Base-by-base conservation (phyloP, 306 rosid species). In the Malus sylvestris region DNA sequence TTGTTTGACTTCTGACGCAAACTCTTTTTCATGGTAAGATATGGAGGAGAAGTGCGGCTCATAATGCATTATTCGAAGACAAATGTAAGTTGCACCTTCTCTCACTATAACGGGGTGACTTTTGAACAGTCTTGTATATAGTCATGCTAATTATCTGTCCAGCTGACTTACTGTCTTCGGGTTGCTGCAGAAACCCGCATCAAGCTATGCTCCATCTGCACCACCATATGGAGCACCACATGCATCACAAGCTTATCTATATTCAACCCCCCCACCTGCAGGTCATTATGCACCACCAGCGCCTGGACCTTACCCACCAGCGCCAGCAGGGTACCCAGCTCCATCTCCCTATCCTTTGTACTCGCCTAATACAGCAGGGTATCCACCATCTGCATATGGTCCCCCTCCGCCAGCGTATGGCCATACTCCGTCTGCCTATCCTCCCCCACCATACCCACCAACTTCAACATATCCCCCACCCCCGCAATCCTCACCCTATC, bases 31-130 rank as follows among this genome's bases (percentile, higher is more conserved):
- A 5, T 33, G 57, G 76, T 67, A 88, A 88, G 91, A 78, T 73
- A 78, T 60, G 88, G 85, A 29, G 91, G 91, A 66, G 89, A 85
- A 85, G 89, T 83, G 55, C 77, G 83, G 29, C 73, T 83, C 5
- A 83, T 85, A 58, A 27, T 88, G 79, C 85, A 83, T 67, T 85
- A 73, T 45, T 61, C 83, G 30, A 77, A 45, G 27, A 70, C 81
- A 76, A 35, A 63, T 16, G 91, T 88, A 85, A 88, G 86, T 61
- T 69, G 77, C n/a, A 73, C 18, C 66, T 55, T 23, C 75, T 12
- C 51, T n/a, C 12, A 40, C 10, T 22, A 60, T 77, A 44, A 42
- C 13, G 1, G 29, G 69, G 78, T 74, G 23, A 29, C 53, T 75
- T 16, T 69, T 44, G 61, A 27, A 27, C 58, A 40, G 55, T 61